Conservation (phyloP, 169 alveolate genomes). For the Neospora caninum region DNA sequence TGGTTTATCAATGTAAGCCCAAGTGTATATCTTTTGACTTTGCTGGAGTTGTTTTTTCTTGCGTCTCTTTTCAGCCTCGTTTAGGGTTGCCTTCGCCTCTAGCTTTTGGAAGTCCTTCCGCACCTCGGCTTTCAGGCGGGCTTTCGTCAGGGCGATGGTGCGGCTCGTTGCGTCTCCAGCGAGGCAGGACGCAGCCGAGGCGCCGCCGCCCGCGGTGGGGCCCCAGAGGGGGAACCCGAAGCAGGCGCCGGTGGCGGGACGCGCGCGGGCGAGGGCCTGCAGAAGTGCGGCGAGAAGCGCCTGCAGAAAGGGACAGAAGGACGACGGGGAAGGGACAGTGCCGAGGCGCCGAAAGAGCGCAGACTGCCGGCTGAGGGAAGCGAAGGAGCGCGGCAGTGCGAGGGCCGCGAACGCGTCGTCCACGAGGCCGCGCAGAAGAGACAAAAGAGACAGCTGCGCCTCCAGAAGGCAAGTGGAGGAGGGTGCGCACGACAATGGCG, state of each 20-base stretch:
- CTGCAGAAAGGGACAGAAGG: not conserved
- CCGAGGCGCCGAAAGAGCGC: not conserved
- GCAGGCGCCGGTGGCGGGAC: not conserved
- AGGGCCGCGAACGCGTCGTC: slow-evolving; percentile 8
- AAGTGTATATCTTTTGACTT: no score
- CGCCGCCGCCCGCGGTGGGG: slow-evolving; percentile 19
- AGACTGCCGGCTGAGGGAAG: not conserved
- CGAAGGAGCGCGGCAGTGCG: not conserved
- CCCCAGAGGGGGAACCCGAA: not conserved
- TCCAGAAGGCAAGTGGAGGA: not conserved
- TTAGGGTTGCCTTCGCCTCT: not conserved
- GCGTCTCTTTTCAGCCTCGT: not conserved
- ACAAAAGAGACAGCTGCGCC: not conserved
- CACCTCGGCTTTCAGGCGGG: not conserved
- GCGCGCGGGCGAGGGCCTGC: not conserved
- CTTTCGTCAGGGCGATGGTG: not conserved
- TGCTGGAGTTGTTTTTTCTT: not conserved
- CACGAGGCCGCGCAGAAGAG: not conserved
- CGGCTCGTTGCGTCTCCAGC: not conserved
- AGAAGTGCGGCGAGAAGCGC: not conserved
- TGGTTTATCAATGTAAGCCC: not conserved
- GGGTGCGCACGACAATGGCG: not conserved
- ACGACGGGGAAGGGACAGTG: not conserved
- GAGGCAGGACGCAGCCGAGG: not conserved
- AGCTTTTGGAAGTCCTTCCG: no score